Percentiles rank a stretch among this genome's conserved stretches.
These are phyloP conservation scores for Hydnum rufescens DNA, from an alignment of 768 basidiomycete species.

Conservation along the genomic window DNA sequence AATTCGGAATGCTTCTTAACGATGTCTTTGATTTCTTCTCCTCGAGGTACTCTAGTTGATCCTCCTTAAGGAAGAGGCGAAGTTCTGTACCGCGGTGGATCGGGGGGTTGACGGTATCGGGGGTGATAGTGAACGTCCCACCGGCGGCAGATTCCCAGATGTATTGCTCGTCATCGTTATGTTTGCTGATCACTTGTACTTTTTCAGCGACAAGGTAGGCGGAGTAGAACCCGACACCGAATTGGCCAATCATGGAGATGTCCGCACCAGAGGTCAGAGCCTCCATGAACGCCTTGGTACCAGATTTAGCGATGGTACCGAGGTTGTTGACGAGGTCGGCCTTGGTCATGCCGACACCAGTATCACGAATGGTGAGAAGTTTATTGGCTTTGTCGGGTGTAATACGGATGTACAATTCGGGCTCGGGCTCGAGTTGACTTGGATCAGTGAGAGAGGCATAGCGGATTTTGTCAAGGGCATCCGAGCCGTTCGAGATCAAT, in stretches of 20 bases:
- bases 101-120: conserved; percentile 71
- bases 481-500: conserved; percentile 89
- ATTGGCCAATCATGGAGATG: conserved; percentile 78
- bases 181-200: conserved; percentile 97
- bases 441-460: conserved; percentile 93
- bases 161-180: conserved; percentile 99
- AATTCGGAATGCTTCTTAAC: conserved; percentile 99
- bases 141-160: conserved; percentile 99
- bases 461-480: conserved; percentile 98
- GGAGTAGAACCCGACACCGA: conserved; percentile 99
- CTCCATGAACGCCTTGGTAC: conserved; percentile 97
- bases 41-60: conserved; percentile 96
- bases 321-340: conserved; percentile 99
- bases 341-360: conserved; percentile 99
- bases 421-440: conserved; percentile 67
- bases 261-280: conserved; percentile 47
- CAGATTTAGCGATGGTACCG: conserved; percentile 88
- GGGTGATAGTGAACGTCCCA: conserved; percentile 97
- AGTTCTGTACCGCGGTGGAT: conserved; percentile 90
- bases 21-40: conserved; percentile 98
- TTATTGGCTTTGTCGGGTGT: conserved; percentile 93
- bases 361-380: conserved; percentile 74
- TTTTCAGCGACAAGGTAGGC: conserved; percentile 97
- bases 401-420: conserved; percentile 90
- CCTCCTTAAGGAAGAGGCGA: conserved; percentile 88